Conservation (phyloP, 75 land plant genomes). For the Sequoia sempervirens region DNA sequence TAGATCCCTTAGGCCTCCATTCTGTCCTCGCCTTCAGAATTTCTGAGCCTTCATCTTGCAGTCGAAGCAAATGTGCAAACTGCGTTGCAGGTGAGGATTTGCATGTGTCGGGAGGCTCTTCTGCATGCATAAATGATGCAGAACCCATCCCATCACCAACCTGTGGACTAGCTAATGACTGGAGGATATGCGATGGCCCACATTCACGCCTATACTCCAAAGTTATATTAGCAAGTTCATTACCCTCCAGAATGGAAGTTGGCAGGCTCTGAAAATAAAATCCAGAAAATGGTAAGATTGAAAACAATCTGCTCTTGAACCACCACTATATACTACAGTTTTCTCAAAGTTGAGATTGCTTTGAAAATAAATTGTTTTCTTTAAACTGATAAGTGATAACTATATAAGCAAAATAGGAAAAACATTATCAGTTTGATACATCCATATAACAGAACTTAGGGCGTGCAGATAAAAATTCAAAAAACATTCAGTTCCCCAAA, state of each 20-base stretch:
- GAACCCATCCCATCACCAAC: neutral
- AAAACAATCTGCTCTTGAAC: too few relatives aligned
- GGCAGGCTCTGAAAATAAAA: slow-evolving; percentile 30
- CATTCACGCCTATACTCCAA: slow-evolving; percentile 43
- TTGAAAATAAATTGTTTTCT: neutral
- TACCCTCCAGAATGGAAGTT: slow-evolving; percentile 14
- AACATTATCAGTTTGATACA: neutral
- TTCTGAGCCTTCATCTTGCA: slow-evolving; percentile 13
- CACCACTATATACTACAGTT: neutral
- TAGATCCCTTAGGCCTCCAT: slow-evolving; percentile 12
- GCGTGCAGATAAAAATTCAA: neutral
- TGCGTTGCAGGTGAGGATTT: neutral
- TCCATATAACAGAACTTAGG: neutral
- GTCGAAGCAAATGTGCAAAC: slow-evolving; percentile 9
- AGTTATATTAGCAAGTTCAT: slow-evolving; percentile 28
- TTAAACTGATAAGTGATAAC: too few relatives aligned
- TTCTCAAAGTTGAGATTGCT: neutral
- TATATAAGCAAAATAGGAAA: neutral
- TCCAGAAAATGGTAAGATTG: slow-evolving; percentile 1
- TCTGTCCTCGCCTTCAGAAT: slow-evolving; percentile 17
- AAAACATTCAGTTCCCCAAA: neutral
- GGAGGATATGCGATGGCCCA: slow-evolving; percentile 28
- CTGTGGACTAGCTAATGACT: slow-evolving; percentile 33
- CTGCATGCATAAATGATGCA: neutral
- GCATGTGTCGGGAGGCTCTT: neutral